Conservation (phyloP, 768 basidiomycete species). For the Omphalotus guepiniiformis region DNA sequence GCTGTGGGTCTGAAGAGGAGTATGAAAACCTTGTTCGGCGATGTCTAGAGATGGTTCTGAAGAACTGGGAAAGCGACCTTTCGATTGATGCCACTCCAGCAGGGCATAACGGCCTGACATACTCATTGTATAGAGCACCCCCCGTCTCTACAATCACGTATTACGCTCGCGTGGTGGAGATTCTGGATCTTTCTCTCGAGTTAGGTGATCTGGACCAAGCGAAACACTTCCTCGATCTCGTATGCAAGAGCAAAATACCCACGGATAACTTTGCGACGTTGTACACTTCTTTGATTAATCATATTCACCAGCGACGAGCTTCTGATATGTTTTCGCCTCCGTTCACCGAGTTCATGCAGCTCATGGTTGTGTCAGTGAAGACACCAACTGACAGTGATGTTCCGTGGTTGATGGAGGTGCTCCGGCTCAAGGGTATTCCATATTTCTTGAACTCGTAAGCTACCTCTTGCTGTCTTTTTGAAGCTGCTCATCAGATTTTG, state of each 20-base stretch:
- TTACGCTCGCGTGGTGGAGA: not conserved
- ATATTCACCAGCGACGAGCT: not conserved
- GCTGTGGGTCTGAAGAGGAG: too few species aligned
- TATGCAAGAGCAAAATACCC: not conserved
- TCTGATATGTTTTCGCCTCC: not conserved
- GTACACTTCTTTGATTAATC: not conserved
- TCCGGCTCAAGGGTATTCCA: too few species aligned
- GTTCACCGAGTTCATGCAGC: not conserved
- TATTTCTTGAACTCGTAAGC: too few species aligned
- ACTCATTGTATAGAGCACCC: not conserved
- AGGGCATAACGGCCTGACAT: too few species aligned
- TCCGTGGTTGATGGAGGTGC: too few species aligned
- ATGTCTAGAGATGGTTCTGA: not conserved
- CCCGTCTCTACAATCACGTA: not conserved
- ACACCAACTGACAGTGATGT: too few species aligned
- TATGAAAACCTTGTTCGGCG: too few species aligned
- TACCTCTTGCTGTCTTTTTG: too few species aligned
- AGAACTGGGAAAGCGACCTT: not conserved
- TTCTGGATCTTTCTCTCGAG: not conserved
- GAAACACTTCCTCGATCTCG: not conserved
- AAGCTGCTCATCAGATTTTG: too few species aligned
- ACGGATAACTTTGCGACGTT: not conserved
- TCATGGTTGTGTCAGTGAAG: too few species aligned
- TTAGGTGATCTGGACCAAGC: not conserved
- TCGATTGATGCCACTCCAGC: not conserved